A percentile compares a stretch with the other conserved stretches of the same genome.
These are phyloP conservation scores for Nicotiana attenuata DNA, from an alignment of 257 asterid genomes.

Conservation along the genomic window DNA sequence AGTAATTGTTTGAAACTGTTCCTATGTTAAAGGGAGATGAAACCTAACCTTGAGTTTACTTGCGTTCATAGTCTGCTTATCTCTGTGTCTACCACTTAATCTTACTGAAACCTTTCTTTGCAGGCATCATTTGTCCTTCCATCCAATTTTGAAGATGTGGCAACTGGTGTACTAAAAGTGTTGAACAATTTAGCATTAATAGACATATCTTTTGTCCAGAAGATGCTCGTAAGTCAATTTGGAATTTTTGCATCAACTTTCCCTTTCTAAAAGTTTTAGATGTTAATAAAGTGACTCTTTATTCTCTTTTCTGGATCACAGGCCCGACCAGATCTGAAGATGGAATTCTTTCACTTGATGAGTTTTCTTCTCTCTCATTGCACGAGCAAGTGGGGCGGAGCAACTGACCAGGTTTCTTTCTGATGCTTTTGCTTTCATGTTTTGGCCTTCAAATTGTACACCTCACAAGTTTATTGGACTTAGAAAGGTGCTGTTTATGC, in stretches of 20 bases:
- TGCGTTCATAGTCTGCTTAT: background rate
- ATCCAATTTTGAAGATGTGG: constrained; percentile 95
- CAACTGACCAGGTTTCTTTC: constrained; percentile 75
- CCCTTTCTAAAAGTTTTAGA: background rate
- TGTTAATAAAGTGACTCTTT: background rate
- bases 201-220: constrained; percentile 83
- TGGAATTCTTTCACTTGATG: constrained; percentile 96
- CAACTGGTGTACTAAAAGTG: constrained; percentile 90
- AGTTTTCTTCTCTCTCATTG: constrained; percentile 91
- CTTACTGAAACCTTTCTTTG: constrained; percentile 15
- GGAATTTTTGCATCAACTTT: background rate
- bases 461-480: background rate
- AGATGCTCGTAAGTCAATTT: constrained; percentile 68
- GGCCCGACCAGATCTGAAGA: constrained; percentile 94
- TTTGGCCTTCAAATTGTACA: constrained; percentile 7
- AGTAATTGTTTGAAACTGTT: background rate
- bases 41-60: background rate
- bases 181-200: constrained; percentile 91
- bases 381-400: constrained; percentile 81
- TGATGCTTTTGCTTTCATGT: constrained; percentile 4
- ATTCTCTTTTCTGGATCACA: constrained; percentile 30
- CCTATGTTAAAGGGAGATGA: background rate
- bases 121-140: constrained; percentile 82
- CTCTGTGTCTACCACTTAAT: background rate
- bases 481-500: background rate